Percentiles rank a stretch among this genome's conserved stretches.
These are phyloP conservation scores for Picea glauca DNA, from an alignment of 75 land plant species.

Conservation along the genomic window DNA sequence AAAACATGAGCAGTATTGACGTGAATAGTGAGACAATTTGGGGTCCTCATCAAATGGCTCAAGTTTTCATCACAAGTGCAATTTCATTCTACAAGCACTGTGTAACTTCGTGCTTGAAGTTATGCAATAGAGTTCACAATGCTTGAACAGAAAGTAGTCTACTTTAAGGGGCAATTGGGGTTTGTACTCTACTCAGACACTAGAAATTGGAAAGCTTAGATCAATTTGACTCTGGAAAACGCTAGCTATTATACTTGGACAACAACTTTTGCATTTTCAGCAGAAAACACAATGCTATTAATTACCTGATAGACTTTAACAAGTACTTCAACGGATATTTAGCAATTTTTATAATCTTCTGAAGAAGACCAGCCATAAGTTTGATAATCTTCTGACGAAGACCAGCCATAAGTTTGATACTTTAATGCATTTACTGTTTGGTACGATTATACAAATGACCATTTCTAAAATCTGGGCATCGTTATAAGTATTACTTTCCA, in stretches of 20 bases:
- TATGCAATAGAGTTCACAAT: too few species aligned
- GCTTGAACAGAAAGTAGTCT: conserved; percentile 9
- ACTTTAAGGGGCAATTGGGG: background rate
- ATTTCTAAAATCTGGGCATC: too few species aligned
- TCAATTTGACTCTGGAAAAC: background rate
- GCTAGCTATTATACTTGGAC: background rate
- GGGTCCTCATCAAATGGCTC: too few species aligned
- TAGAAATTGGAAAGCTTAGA: background rate
- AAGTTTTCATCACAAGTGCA: too few species aligned
- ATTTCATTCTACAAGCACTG: too few species aligned
- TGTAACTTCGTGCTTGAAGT: too few species aligned
- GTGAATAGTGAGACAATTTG: too few species aligned
- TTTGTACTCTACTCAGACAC: background rate
- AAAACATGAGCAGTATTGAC: too few species aligned
- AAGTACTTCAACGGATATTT: background rate
- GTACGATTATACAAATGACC: too few species aligned
- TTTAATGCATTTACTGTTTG: too few species aligned
- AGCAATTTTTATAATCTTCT: background rate
- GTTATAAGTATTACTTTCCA: too few species aligned
- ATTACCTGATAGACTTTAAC: background rate
- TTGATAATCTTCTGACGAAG: background rate
- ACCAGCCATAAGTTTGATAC: background rate
- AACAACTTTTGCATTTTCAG: background rate
- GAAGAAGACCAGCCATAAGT: background rate
- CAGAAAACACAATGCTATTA: background rate